Base-by-base conservation (phyloP, 176 grass and related monocot genomes). In the Eremochloa ophiuroides region DNA sequence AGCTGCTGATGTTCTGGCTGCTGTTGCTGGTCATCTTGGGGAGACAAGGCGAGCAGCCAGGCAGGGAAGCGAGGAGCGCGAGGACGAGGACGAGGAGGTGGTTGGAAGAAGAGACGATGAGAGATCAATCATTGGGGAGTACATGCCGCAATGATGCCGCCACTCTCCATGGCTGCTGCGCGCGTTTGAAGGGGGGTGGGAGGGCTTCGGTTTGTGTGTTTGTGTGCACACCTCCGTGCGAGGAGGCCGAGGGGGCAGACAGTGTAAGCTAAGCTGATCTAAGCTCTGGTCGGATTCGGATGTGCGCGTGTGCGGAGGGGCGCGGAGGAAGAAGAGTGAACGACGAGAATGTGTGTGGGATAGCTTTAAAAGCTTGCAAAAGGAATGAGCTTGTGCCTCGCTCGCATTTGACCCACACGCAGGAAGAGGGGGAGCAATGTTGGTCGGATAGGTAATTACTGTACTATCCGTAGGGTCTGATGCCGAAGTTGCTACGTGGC, bases 111-210 rank as follows among this genome's bases (percentile, higher is more conserved):
- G 88, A 56, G 79, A 70, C 71, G 83, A 71, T 59, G 85, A 73
- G 85, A 82, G 44, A 79, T 89, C 93, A 95, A 99, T 95, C 88
- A 99, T 95, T 95, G 93, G 91, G 33, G 56, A 87, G 89, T 91
- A 87, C 93, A 87, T 35, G 63, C 29, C 71, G 83, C 90, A 93
- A 96, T 99, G 88, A 99, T 99, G 78, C 83, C 46, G 64, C 82
- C 71, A 69, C 66, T 84, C 88, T 79, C 80, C 89, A 85, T 94
- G 64, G 65, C 67, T 69, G 65, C 34, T 69, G 65, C 34, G 67
- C 78, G 83, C 40, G 78, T 89, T 91, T 89, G 88, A 68, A 76
- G 87, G 77, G 80, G 55, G 77, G 0, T 3, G 69, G 60, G 29
- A 15, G 12, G 41, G 62, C 62, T 94, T 93, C 39, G 91, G 79